These are phyloP conservation scores for Ballota nigra DNA, from an alignment of 257 asterid species.

Conservation along the genomic window DNA sequence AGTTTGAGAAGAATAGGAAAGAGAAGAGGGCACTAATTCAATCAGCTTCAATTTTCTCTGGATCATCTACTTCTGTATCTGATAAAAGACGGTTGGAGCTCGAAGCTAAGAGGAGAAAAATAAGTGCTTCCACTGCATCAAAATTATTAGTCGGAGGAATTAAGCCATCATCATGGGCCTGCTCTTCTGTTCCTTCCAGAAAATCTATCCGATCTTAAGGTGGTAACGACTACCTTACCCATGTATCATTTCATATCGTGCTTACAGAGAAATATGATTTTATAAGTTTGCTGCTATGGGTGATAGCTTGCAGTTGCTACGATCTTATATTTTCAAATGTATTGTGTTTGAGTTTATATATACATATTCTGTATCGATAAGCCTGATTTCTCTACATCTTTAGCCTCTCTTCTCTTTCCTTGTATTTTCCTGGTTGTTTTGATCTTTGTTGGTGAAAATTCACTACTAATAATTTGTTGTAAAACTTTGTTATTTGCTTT, in stretches of 20 bases:
- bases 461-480: background rate
- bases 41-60: slow-evolving; percentile 75
- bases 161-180: slow-evolving; percentile 69
- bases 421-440: background rate
- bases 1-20: slow-evolving; percentile 65
- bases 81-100: slow-evolving; percentile 54
- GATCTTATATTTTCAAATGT: background rate
- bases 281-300: background rate
- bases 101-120: slow-evolving; percentile 75
- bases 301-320: background rate
- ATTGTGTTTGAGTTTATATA: background rate
- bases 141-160: slow-evolving; percentile 66
- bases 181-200: slow-evolving; percentile 26
- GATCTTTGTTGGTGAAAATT: background rate
- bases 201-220: slow-evolving; percentile 22
- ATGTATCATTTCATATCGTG: background rate
- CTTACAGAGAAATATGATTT: background rate
- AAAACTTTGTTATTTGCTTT: background rate
- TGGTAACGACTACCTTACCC: background rate
- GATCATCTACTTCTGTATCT: slow-evolving; percentile 46
- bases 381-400: background rate
- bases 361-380: slow-evolving; percentile 19
- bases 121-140: slow-evolving; percentile 66
- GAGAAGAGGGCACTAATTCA: slow-evolving; percentile 78
- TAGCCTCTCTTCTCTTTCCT: background rate